Conservation (phyloP, 2,329 filamentous ascomycete genomes). For the Mycosphaerella sp. region DNA sequence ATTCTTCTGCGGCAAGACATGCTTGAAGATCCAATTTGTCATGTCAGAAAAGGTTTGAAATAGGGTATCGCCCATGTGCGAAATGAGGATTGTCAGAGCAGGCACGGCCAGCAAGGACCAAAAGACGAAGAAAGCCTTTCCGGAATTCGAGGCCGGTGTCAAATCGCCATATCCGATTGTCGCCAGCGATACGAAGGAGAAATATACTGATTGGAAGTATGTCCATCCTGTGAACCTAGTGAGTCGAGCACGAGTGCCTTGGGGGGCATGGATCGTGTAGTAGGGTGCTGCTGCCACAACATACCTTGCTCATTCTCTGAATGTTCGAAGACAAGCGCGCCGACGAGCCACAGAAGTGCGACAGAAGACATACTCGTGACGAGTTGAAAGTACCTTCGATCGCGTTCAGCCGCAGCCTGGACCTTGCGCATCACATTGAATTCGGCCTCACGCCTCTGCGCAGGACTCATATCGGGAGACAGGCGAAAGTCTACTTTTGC, state of each 20-base stretch:
- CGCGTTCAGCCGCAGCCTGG: slow-evolving; percentile 36
- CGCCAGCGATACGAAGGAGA: slow-evolving; percentile 47
- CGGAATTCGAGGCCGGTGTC: slow-evolving; percentile 43
- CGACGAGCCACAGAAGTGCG: slow-evolving; percentile 43
- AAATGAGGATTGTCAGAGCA: slow-evolving; percentile 49
- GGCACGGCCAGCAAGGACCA: slow-evolving; percentile 52
- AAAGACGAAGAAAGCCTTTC: slow-evolving; percentile 51
- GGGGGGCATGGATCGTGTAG: background rate
- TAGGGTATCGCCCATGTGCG: slow-evolving; percentile 50
- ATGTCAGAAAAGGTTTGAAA: slow-evolving; percentile 49
- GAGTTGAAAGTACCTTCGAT: slow-evolving; percentile 40
- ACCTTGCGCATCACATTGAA: slow-evolving; percentile 46
- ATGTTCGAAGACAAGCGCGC: slow-evolving; percentile 46
- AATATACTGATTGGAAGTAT: slow-evolving; percentile 50
- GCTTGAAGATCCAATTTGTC: slow-evolving; percentile 45
- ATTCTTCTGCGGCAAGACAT: background rate
- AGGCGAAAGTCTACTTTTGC: slow-evolving; percentile 39
- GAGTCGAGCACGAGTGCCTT: background rate
- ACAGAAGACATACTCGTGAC: slow-evolving; percentile 35
- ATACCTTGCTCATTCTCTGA: slow-evolving; percentile 40
- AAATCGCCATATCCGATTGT: slow-evolving; percentile 53
- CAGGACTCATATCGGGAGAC: slow-evolving; percentile 33
- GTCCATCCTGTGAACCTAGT: slow-evolving; percentile 35
- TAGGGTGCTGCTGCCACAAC: background rate
- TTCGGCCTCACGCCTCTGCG: slow-evolving; percentile 43